Evolutionary conservation across 257 asterid genomes (phyloP), one percentile per base, ranked within the genome.

Genomic region (Orobanche coerulescens): DNA sequence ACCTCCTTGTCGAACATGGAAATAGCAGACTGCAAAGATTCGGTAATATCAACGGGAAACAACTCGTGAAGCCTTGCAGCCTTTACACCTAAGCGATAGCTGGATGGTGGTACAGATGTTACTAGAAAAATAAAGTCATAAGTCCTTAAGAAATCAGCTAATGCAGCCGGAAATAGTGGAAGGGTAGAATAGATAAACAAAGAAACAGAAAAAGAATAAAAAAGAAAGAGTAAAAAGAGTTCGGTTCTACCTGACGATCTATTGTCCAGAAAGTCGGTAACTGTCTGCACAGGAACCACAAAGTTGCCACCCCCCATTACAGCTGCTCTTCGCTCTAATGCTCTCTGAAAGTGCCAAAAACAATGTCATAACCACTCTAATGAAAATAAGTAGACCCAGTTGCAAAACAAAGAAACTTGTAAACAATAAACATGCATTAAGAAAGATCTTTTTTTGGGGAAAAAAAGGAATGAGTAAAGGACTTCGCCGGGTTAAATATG

Each of bases 281-380:
- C 91, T 0, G 78, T 78, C 71, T 92, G 98, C 16, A 81, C 96
- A 22, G 98, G 98, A 70, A 86, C 87, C 6, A 84, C 89, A 42
- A 92, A 92, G 72, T 79, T 72, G 57, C 98, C 98, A n/a, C 98
- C 98, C 0, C 98, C 98, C 94, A 92, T 72, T 37, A 44, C 10
- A 65, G 98, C 96, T 6, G 96, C 95, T 78, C 72, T 84, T 42
- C 71, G 83, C 70, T 92, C 98, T 0, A 84, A 79, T 56, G 61
- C 61, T 75, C 85, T 84, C 98, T 92, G 59, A 19, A 31, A 67
- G 26, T 59, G 12, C 19, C 40, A 42, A 19, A 37, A 24, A 66
- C 11, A 65, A 66, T 11, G 55, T 42, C n/a, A 58, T 36, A 52
- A 19, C 11, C 9, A 50, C 16, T 13, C 47, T 8, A 31, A 56